Base-by-base conservation (phyloP, 192 early-diverging fungal species). In the Linnemannia hyalina region DNA sequence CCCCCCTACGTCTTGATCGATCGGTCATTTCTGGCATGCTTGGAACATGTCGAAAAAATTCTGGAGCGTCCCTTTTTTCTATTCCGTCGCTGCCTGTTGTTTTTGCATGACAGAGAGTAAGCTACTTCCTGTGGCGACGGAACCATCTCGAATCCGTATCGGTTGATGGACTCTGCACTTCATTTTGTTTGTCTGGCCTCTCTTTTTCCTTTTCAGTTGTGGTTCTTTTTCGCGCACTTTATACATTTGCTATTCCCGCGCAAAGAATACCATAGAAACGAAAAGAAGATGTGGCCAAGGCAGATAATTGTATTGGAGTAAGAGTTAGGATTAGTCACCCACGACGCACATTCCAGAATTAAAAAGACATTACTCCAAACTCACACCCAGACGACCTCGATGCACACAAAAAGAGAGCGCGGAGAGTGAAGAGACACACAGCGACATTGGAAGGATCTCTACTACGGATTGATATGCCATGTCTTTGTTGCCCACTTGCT, bases 101-200 rank as follows among this genome's bases (percentile, higher is more conserved):
- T 29, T 60, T 29, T 73, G 44, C n/a, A 23, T 40, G n/a, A 69
- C 68, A 47, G 65, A 69, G 41, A 23, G 35, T 40, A 65, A 3
- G 1, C n/a, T 65, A 65, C 29, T 42, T 40, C 36, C 54, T 41
- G 42, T 49, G 42, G 74, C 77, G 78, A 75, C 78, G 75, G 83
- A 76, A 77, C 70, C 75, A 73, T 80, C 79, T 49, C 74, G 35
- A 68, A 65, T 38, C 4, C 65, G 69, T 74, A 65, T 36, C 40
- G 60, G 75, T 47, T 49, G 77, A 77, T 72, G 84, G 76, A 63
- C 78, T 80, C 78, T n/a, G 52, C 65, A 75, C 78, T 81, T 86
- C 80, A 77, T 81, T 85, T 77, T 71, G 78, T 54, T 77, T 83
- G 81, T 76, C 81, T 74, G 32, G 47, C 78, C 41, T 60, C 57